Conservation (phyloP, 2,329 filamentous ascomycete genomes). For the Fusarium sp. region DNA sequence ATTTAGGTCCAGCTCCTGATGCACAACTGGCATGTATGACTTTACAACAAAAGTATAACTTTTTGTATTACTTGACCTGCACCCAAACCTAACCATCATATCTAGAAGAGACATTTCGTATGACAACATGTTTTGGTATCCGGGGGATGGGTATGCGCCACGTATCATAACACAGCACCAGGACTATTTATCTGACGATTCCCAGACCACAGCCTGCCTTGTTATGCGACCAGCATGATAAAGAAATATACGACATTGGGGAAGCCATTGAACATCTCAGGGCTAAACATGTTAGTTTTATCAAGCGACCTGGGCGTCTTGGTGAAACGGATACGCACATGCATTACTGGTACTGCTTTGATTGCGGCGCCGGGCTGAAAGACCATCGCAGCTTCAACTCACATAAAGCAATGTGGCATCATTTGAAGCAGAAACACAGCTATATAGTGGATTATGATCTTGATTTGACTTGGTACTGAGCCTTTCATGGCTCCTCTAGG, state of each 20-base stretch:
- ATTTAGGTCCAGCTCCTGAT: too few relatives aligned
- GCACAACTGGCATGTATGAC: too few relatives aligned
- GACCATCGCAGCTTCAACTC: not conserved
- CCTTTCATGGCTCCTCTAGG: too few relatives aligned
- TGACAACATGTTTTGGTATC: too few relatives aligned
- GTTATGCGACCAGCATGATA: not conserved
- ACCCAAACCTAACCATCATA: too few relatives aligned
- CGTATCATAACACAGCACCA: too few relatives aligned
- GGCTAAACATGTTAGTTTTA: not conserved
- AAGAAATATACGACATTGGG: not conserved
- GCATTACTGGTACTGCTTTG: not conserved
- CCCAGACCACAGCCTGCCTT: too few relatives aligned
- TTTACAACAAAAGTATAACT: too few relatives aligned
- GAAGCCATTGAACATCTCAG: not conserved
- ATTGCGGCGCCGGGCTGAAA: not conserved
- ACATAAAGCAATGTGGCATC: not conserved
- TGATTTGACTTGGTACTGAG: not conserved
- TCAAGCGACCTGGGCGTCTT: not conserved
- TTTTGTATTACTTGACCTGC: too few relatives aligned
- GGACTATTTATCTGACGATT: too few relatives aligned
- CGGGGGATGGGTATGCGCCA: too few relatives aligned
- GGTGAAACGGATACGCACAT: not conserved
- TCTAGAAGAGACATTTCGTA: too few relatives aligned
- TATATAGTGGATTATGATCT: rapidly evolving
- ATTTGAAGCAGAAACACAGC: not conserved